phyloP scores from a whole-genome alignment of 208 protist species.

The Balamuthia mandrillaris region DNA sequence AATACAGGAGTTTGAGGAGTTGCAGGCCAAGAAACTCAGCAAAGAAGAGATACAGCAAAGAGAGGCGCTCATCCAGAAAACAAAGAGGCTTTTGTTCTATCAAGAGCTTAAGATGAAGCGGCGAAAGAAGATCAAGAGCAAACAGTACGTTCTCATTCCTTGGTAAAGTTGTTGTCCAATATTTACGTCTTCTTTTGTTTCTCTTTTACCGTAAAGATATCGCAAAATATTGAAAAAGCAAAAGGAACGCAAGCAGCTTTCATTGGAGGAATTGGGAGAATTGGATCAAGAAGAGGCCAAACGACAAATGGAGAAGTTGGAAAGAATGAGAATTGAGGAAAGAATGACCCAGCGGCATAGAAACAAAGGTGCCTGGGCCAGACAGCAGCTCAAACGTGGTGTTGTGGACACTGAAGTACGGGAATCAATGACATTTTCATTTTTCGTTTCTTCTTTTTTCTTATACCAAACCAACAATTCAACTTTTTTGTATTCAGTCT shows the following conservation, averaged over 20 bases:
- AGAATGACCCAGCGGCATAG: conserved; percentile 29
- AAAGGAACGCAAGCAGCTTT: neutral
- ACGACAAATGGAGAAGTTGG: neutral
- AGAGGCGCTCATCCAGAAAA: conserved; percentile 31
- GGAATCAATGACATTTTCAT: too few relatives aligned
- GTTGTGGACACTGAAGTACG: conserved; percentile 7
- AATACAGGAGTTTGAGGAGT: neutral
- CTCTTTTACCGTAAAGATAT: neutral
- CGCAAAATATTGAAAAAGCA: conserved; percentile 32
- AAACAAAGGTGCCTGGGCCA: conserved; percentile 36
- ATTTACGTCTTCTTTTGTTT: neutral
- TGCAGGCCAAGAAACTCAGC: neutral
- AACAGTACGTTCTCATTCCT: conserved; percentile 12
- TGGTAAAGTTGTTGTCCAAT: too few relatives aligned
- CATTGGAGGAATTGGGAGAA: neutral
- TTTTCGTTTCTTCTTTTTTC: too few relatives aligned
- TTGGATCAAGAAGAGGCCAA: neutral
- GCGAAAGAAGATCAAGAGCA: conserved; percentile 40
- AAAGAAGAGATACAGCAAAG: neutral
- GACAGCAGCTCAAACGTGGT: neutral
- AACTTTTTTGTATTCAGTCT: neutral
- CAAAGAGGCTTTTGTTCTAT: conserved; percentile 33
- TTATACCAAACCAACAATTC: neutral
- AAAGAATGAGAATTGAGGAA: conserved; percentile 19
- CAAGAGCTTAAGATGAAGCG: conserved; percentile 30